Evolutionary conservation across 139 green algal species (phyloP).

Genomic region (Micromonas commoda): DNA sequence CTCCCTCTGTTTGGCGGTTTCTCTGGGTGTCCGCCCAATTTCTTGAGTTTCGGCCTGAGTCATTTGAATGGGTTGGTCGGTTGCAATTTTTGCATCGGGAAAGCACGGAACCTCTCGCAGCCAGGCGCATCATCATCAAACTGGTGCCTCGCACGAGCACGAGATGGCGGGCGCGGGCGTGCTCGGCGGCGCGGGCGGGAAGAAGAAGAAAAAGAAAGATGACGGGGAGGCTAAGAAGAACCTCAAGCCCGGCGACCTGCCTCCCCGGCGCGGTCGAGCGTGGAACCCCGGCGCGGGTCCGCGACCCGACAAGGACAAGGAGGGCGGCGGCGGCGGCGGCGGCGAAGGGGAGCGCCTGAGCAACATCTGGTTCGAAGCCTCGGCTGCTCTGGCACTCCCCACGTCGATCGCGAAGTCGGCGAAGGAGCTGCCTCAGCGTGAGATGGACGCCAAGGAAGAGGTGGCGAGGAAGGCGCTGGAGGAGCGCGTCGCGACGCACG

Average conservation of each 20-base stretch:
- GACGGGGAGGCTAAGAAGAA: not conserved
- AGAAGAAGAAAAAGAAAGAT: not conserved
- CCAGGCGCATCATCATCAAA: not conserved
- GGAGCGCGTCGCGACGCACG: not conserved
- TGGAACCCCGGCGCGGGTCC: conserved; percentile 13
- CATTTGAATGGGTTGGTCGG: too few species aligned
- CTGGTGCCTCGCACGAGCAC: not conserved
- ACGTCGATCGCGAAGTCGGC: not conserved
- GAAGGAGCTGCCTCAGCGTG: not conserved
- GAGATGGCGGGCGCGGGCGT: not conserved
- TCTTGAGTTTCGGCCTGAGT: too few species aligned
- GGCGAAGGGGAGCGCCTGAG: not conserved
- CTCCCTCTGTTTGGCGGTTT: too few species aligned
- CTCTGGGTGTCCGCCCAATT: too few species aligned
- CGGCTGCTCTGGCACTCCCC: not conserved
- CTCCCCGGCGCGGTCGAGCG: not conserved
- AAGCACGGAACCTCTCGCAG: too few species aligned
- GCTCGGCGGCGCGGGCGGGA: not conserved
- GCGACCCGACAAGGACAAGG: not conserved
- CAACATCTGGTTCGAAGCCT: not conserved
- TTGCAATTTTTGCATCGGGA: too few species aligned
- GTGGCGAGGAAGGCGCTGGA: not conserved
- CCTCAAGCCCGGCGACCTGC: not conserved
- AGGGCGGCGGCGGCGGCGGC: not conserved
- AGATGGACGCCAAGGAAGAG: not conserved